Evolutionary conservation across 306 rosid genomes (phyloP), one percentile per base, ranked within the genome.

Genomic region (Vicia villosa): DNA sequence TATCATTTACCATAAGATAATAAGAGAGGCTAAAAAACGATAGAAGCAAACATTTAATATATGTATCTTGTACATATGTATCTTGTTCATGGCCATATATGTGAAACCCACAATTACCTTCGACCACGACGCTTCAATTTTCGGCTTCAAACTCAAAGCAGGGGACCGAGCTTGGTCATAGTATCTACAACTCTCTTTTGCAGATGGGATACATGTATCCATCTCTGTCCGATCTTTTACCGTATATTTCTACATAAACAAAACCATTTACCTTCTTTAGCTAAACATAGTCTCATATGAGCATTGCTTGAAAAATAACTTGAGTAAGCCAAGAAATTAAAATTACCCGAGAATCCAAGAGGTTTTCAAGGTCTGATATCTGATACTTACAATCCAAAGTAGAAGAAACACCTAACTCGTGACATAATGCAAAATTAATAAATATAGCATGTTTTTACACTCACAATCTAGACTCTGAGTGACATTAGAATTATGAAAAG

Each of bases 321-420:
- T 24, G 50, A 64, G 56, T 62, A 34, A 20, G 58, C 21, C 20
- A 50, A 13, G 24, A 70, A 66, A 43, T 61, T 49, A 70, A 51
- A 42, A 55, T 72, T 83, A 87, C 98, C 96, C 77, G 81, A 4
- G 95, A 85, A 70, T 90, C 97, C 86, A 94, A 63, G 78, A 77
- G 79, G 61, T 67, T 79, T 83, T 94, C 98, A 62, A 94, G 97
- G 40, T 87, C 90, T 32, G 82, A 82, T 74, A 90, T 84, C 73
- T 94, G 98, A 74, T 69, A 79, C 81, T 87, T 84, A 51, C 96
- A 94, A 56, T 85, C 89, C 56, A 20, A 28, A 42, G 85, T 7
- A 72, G 95, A 88, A 47, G 92, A 86, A 77, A 84, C 89, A 72
- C 98, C 98, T 87, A 77, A 56, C 51, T 45, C 62, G 51, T 57